Evolutionary conservation across 768 basidiomycete genomes (phyloP).

Genomic region (Phlegmacium glaucopus): DNA sequence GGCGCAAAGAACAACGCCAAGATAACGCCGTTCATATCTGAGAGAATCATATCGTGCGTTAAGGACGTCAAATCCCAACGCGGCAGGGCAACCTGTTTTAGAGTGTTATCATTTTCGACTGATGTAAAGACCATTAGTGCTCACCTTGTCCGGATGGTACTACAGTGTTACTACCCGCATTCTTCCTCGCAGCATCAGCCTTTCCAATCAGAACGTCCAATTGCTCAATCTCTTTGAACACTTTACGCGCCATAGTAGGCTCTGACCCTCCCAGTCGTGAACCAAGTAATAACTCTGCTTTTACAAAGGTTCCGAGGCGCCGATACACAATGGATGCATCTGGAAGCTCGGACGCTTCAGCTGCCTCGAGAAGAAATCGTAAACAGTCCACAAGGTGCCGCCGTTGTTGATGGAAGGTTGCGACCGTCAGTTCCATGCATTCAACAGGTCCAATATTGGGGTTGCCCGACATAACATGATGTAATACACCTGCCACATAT

Average conservation of each 20-base stretch:
- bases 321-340: constrained; percentile 46
- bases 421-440: constrained; percentile 62
- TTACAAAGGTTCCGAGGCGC: constrained; percentile 53
- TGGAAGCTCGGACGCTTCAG: constrained; percentile 43
- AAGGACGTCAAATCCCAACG: constrained; percentile 63
- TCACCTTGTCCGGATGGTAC: constrained; percentile 54
- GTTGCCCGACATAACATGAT: constrained; percentile 57
- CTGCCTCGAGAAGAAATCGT: constrained; percentile 63
- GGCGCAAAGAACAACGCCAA: constrained; percentile 60
- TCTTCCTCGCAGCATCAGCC: constrained; percentile 56
- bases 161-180: constrained; percentile 59
- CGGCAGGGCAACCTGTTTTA: constrained; percentile 37
- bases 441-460: constrained; percentile 59
- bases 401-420: constrained; percentile 67
- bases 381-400: constrained; percentile 70
- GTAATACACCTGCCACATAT: constrained; percentile 67
- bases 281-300: constrained; percentile 48
- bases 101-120: background rate
- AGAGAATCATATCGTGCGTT: constrained; percentile 70
- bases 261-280: constrained; percentile 31
- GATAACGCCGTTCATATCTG: constrained; percentile 66
- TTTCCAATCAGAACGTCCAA: constrained; percentile 50
- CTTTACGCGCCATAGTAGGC: constrained; percentile 45
- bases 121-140: constrained; percentile 9
- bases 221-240: constrained; percentile 64